Percentiles rank a stretch among this genome's conserved stretches.
These are phyloP conservation scores for Lithocarpus polystachyus DNA, from an alignment of 306 rosid species.

Conservation along the genomic window DNA sequence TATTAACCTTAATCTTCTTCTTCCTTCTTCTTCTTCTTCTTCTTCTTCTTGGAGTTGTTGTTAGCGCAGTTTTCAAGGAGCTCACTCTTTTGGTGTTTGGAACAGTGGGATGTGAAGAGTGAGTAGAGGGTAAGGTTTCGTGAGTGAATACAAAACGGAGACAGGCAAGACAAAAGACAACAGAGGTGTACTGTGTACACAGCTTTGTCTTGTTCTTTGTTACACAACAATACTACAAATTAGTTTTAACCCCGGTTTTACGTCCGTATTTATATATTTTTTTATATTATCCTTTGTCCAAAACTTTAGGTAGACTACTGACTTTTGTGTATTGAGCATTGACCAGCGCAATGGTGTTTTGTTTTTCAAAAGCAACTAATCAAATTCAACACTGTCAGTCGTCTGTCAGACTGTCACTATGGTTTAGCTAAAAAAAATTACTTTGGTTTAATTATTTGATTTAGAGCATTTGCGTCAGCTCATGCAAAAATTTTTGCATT, in stretches of 20 bases:
- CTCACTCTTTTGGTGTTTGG: neutral
- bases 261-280: conserved; percentile 18
- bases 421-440: no score
- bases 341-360: no score
- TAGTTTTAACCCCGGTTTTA: conserved; percentile 21
- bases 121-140: neutral
- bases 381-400: no score
- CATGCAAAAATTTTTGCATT: no score
- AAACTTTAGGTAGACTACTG: no score
- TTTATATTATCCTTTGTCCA: neutral
- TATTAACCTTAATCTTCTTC: neutral
- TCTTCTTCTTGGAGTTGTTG: neutral
- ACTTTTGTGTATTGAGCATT: no score
- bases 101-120: neutral
- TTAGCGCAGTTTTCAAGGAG: conserved; percentile 23
- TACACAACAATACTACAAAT: neutral
- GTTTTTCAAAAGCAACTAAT: no score
- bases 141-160: neutral
- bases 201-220: conserved; percentile 26
- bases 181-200: neutral
- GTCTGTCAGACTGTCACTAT: no score
- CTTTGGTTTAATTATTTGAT: no score
- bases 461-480: no score
- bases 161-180: neutral
- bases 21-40: neutral